Evolutionary conservation across 257 asterid species (phyloP).

Genomic region (Nicotiana knightiana): DNA sequence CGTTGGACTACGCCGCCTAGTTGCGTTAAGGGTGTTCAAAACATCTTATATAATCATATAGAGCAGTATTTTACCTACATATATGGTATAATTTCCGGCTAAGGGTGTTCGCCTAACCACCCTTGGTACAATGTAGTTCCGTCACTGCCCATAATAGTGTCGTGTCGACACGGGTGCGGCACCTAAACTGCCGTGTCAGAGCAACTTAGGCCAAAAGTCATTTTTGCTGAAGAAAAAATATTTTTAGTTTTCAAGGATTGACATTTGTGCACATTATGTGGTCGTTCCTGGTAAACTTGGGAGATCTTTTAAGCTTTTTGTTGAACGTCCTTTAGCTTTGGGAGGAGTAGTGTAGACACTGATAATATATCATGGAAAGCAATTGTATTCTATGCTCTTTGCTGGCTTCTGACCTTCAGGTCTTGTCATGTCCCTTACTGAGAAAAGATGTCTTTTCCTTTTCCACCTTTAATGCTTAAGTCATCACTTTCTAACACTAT

Average conservation of each 20-base stretch:
- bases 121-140: too few species aligned
- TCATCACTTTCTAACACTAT: background rate
- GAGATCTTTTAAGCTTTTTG: background rate
- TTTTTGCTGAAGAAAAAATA: background rate
- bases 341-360: background rate
- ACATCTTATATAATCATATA: too few species aligned
- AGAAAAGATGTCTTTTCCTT: too few species aligned
- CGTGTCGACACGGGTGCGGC: too few species aligned
- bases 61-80: too few species aligned
- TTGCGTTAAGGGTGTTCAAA: too few species aligned
- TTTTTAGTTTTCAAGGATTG: background rate
- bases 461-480: background rate
- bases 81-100: too few species aligned
- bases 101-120: too few species aligned
- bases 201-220: background rate
- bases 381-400: background rate
- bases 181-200: too few species aligned
- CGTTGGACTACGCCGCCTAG: too few species aligned
- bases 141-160: too few species aligned
- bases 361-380: background rate
- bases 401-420: background rate
- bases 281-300: background rate
- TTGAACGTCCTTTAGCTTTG: background rate
- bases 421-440: background rate
- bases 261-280: background rate